phyloP scores from a whole-genome alignment of 2,329 filamentous ascomycete genomes.

The Aspergillus fumigatus region DNA sequence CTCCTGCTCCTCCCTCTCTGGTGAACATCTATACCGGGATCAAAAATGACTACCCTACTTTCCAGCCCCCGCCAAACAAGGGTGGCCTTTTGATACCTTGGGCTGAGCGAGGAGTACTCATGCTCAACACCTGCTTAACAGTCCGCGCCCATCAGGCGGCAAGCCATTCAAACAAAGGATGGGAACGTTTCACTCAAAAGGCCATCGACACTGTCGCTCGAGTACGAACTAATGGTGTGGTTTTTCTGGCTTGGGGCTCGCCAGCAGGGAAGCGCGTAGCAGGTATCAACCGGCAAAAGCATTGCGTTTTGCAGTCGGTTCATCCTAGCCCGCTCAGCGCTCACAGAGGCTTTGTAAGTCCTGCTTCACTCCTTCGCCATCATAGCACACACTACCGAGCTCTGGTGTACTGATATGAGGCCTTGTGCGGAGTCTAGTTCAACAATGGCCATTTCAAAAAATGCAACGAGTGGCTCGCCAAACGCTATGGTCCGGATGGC shows the following conservation, averaged over 20 bases:
- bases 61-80: slow-evolving; percentile 68
- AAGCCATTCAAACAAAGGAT: slow-evolving; percentile 78
- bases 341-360: slow-evolving; percentile 65
- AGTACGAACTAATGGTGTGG: slow-evolving; percentile 73
- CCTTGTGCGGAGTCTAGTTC: slow-evolving; percentile 26
- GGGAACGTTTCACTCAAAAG: slow-evolving; percentile 89
- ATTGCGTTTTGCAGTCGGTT: slow-evolving; percentile 79
- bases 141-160: slow-evolving; percentile 86
- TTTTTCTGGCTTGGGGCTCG: slow-evolving; percentile 91
- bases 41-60: slow-evolving; percentile 80
- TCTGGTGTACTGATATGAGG: background rate
- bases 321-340: slow-evolving; percentile 95
- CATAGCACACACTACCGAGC: background rate
- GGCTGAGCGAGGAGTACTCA: slow-evolving; percentile 86
- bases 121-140: slow-evolving; percentile 93
- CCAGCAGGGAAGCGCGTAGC: slow-evolving; percentile 76
- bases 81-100: slow-evolving; percentile 84
- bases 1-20: slow-evolving; percentile 80
- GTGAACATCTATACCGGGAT: slow-evolving; percentile 90
- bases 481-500: slow-evolving; percentile 72
- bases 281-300: slow-evolving; percentile 66
- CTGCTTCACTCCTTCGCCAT: background rate
- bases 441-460: slow-evolving; percentile 45
- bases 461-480: slow-evolving; percentile 63
- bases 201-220: slow-evolving; percentile 83